Conservation (phyloP, 306 rosid species). For the Pyrus pyrifolia region DNA sequence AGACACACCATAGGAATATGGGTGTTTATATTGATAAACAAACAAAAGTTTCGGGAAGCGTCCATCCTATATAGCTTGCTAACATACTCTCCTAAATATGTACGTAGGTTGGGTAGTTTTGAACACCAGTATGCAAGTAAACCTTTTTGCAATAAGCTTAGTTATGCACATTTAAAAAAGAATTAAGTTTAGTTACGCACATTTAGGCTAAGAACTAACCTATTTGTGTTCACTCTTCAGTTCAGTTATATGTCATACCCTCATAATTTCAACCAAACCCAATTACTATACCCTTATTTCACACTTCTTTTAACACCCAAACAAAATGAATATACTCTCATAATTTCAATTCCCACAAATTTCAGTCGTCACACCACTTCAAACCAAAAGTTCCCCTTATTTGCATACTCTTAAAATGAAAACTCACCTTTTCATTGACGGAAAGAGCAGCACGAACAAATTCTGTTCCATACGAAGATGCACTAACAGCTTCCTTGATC, state of each 20-base stretch:
- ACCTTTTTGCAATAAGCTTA: background rate
- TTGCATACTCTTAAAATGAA: background rate
- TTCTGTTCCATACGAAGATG: slow-evolving; percentile 80
- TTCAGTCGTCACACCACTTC: background rate
- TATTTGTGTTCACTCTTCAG: background rate
- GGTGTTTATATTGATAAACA: background rate
- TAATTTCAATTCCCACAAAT: background rate
- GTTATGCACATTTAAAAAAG: no score
- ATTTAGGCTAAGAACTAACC: background rate
- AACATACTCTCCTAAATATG: background rate
- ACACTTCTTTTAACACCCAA: background rate
- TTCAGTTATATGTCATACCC: background rate
- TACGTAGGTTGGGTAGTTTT: background rate
- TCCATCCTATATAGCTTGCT: background rate
- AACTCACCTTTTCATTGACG: slow-evolving; percentile 65
- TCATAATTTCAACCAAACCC: background rate
- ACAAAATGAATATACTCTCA: background rate
- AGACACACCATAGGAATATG: background rate
- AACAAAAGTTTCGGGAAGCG: background rate
- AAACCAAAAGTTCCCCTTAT: background rate
- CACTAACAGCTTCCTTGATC: slow-evolving; percentile 78
- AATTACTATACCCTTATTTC: background rate
- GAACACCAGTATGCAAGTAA: background rate
- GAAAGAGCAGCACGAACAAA: slow-evolving; percentile 95
- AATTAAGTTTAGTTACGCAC: background rate